Evolutionary conservation across 1,284 basidiomycete genomes (phyloP).

Genomic region (Bondarzewia mesenterica): DNA sequence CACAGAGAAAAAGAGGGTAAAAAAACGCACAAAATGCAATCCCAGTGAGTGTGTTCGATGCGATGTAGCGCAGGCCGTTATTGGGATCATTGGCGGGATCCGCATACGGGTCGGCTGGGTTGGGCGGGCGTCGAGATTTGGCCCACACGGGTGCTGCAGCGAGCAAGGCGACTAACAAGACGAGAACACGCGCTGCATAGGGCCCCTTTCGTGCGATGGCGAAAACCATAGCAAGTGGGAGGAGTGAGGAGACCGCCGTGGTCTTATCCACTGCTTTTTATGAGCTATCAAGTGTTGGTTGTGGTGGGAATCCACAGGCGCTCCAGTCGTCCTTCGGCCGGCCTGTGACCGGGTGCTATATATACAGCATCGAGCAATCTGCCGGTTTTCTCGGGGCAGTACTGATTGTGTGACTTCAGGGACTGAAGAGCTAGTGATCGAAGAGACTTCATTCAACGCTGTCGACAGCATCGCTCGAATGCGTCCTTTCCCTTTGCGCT

Average conservation of each 20-base stretch:
- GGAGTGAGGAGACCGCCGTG: background rate
- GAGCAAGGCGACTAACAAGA: background rate
- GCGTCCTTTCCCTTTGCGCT: too few relatives aligned
- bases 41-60: slow-evolving; percentile 46
- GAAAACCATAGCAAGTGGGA: background rate
- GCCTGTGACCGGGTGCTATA: too few relatives aligned
- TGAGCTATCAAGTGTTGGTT: too few relatives aligned
- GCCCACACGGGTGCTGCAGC: background rate
- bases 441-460: too few relatives aligned
- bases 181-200: background rate
- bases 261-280: too few relatives aligned
- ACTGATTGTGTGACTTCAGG: too few relatives aligned
- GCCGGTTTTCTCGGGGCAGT: too few relatives aligned
- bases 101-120: slow-evolving; percentile 30
- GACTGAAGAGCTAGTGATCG: too few relatives aligned
- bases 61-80: slow-evolving; percentile 55
- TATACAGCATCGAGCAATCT: too few relatives aligned
- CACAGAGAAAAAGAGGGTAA: background rate
- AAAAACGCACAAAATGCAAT: slow-evolving; percentile 40
- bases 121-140: background rate
- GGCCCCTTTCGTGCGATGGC: background rate
- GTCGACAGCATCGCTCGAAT: too few relatives aligned
- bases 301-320: too few relatives aligned
- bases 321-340: too few relatives aligned
- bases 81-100: slow-evolving; percentile 47